Base-by-base conservation (phyloP, 495 filamentous ascomycete species). In the Lasiosphaeria ovina region DNA sequence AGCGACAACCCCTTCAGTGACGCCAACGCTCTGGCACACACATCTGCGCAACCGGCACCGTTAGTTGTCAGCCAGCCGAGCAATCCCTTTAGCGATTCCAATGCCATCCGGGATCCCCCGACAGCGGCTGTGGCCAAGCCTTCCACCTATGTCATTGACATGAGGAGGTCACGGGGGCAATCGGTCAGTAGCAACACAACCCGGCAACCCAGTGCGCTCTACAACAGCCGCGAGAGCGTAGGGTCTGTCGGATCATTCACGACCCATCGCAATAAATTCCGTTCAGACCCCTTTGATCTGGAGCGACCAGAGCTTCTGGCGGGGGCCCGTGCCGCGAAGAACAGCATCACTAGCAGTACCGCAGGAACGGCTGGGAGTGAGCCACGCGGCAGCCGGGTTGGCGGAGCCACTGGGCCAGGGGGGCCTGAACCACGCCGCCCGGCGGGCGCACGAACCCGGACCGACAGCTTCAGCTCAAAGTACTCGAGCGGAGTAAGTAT, bases 211-310 rank as follows among this genome's bases (percentile, higher is more conserved):
- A 66, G 66, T 38, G 67, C 67, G 55, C 69, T 48, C 32, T 55
- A 55, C 35, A 48, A 74, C 57, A 55, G 44, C 64, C 74, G 72
- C 49, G 72, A 75, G 3, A 76, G 71, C 42, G 60, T 58, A 32
- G 61, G 56, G 51, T 76, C 72, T 16, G 62, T 74, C 11, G 62
- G 61, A 10, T 69, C 69, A 3, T 62, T 73, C 31, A 62, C 67
- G 4, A 70, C 68, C 6, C 66, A 71, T 9, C 70, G 77, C 59
- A 77, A 76, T 54, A 83, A 81, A 58, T 81, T 80, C 66, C 84
- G 85, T 58, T 88, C 85, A 14, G 83, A 89, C 55, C 85, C 86
- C 0, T 89, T 88, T 62, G 87, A 89, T 63, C 72, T 88, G 1
- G 85, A 88, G 54, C 72, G 77, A 33, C 82, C 83, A 12, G 79